Conservation (phyloP, 2,329 filamentous ascomycete genomes). For the Fusarium lyarnte region DNA sequence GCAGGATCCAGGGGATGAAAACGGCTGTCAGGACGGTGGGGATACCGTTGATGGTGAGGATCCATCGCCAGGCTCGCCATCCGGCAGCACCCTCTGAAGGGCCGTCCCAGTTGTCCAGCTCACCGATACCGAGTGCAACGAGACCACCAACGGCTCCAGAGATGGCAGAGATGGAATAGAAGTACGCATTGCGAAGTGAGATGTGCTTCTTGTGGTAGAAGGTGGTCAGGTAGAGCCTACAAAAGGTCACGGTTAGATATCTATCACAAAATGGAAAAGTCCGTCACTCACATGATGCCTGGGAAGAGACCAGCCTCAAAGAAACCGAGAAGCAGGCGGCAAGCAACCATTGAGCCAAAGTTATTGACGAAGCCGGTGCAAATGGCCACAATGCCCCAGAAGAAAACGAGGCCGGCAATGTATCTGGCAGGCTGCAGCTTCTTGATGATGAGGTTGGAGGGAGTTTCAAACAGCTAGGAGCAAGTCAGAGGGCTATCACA, state of each 20-base stretch:
- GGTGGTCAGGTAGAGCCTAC: conserved; percentile 62
- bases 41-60: conserved; percentile 65
- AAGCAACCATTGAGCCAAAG: conserved; percentile 57
- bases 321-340: conserved; percentile 50
- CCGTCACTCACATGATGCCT: conserved; percentile 49
- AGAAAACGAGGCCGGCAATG: conserved; percentile 53
- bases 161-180: conserved; percentile 68
- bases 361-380: conserved; percentile 56
- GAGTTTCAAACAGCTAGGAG: conserved; percentile 51
- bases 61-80: conserved; percentile 73
- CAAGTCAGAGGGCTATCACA: not conserved
- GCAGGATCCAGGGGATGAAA: conserved; percentile 63
- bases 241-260: not conserved
- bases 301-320: conserved; percentile 62
- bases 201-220: conserved; percentile 72
- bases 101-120: conserved; percentile 38
- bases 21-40: conserved; percentile 61
- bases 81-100: conserved; percentile 68
- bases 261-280: accelerated
- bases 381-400: conserved; percentile 57
- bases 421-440: conserved; percentile 58
- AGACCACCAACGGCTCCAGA: conserved; percentile 73
- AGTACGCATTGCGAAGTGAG: conserved; percentile 69
- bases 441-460: conserved; percentile 52
- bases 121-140: conserved; percentile 68